Evolutionary conservation across 2,329 filamentous ascomycete genomes (phyloP).

Genomic region (Rhynchosporium agropyri): DNA sequence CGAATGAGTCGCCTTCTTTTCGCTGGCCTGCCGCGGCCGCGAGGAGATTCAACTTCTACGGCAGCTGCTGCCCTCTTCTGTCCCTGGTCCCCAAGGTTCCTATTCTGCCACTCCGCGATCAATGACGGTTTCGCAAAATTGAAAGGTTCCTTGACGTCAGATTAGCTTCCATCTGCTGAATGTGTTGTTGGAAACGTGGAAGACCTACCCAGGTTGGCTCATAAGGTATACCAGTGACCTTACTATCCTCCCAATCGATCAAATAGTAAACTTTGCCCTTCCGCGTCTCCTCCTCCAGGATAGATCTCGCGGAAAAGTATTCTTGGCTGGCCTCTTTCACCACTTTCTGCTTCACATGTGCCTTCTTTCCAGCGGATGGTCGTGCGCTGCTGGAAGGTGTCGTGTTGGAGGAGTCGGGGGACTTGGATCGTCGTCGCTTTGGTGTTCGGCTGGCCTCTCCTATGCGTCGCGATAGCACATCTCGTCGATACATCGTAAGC

Average conservation of each 20-base stretch:
- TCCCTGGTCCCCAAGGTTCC: neutral
- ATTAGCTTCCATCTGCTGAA: neutral
- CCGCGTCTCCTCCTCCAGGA: constrained; percentile 4
- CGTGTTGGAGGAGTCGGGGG: neutral
- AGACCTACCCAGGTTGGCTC: constrained; percentile 54
- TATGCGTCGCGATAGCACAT: neutral
- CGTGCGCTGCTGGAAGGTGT: constrained; percentile 4
- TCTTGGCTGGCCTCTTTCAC: neutral
- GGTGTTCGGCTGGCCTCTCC: constrained; percentile 1
- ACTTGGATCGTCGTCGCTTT: neutral
- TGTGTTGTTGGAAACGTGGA: neutral
- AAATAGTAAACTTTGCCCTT: constrained; percentile 44
- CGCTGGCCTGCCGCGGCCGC: constrained; percentile 28
- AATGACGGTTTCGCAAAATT: neutral
- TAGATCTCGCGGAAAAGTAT: neutral
- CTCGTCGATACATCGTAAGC: neutral
- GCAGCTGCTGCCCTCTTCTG: neutral
- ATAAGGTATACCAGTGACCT: constrained; percentile 52
- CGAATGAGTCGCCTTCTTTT: constrained; percentile 28
- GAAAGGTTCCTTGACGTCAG: constrained; percentile 18
- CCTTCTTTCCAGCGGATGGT: constrained; percentile 1
- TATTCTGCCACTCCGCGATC: constrained; percentile 20
- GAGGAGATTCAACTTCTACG: constrained; percentile 5
- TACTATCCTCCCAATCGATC: constrained; percentile 59
- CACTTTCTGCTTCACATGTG: neutral